phyloP scores from a whole-genome alignment of 2,329 filamentous ascomycete species.

The Fusarium sp. region DNA sequence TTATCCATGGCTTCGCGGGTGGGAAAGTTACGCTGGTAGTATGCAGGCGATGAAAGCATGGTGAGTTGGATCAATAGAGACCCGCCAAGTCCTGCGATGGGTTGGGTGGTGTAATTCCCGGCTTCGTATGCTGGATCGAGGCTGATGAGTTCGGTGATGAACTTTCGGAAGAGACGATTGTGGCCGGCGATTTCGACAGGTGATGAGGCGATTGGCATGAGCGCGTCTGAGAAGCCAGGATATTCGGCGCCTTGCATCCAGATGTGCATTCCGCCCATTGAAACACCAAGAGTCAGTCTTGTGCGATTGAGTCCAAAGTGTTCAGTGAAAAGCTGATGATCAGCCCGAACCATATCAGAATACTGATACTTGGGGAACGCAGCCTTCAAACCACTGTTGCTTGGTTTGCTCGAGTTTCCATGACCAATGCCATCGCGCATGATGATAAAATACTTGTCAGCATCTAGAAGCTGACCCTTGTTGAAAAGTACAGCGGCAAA shows the following conservation, averaged over 20 bases:
- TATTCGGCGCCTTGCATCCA: slow-evolving; percentile 24
- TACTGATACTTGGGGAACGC: slow-evolving; percentile 25
- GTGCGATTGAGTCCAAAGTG: slow-evolving; percentile 21
- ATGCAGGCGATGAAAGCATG: slow-evolving; percentile 22
- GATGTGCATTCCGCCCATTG: slow-evolving; percentile 29
- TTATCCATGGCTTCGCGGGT: slow-evolving; percentile 12
- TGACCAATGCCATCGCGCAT: slow-evolving; percentile 27
- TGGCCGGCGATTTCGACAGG: slow-evolving; percentile 23
- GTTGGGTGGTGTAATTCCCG: slow-evolving; percentile 7
- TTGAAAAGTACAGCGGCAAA: slow-evolving; percentile 22
- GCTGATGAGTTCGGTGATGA: slow-evolving; percentile 24
- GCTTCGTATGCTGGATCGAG: slow-evolving; percentile 20
- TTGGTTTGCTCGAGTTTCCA: slow-evolving; percentile 31
- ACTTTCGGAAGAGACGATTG: slow-evolving; percentile 21
- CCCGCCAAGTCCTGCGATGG: neutral
- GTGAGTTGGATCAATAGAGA: slow-evolving; percentile 16
- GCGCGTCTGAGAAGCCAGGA: neutral
- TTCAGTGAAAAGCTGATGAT: neutral
- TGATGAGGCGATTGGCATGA: slow-evolving; percentile 23
- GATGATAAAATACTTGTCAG: slow-evolving; percentile 22
- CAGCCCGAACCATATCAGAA: slow-evolving; percentile 8
- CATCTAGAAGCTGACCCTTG: slow-evolving; percentile 10
- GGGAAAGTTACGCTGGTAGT: slow-evolving; percentile 12
- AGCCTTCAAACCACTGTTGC: slow-evolving; percentile 7
- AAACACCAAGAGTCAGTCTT: slow-evolving; percentile 10